phyloP scores from a whole-genome alignment of 228 moss, liverwort and hornwort genomes.

The Sphagnum fallax region DNA sequence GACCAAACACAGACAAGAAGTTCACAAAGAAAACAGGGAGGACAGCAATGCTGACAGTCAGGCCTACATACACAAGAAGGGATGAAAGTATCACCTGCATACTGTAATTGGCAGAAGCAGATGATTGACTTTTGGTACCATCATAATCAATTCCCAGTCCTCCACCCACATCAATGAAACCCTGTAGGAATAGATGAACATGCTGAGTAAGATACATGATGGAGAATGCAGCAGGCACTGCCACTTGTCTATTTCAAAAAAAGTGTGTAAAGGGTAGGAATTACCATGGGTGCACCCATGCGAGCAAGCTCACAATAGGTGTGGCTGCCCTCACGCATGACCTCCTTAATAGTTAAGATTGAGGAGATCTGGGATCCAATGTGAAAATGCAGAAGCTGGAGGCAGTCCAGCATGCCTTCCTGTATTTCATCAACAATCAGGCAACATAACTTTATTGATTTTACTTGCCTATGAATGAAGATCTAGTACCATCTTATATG shows the following conservation, averaged over 20 bases:
- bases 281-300: constrained; percentile 82
- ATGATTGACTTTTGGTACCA: constrained; percentile 65
- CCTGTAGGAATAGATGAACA: constrained; percentile 20
- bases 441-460: no score
- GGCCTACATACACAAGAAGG: neutral
- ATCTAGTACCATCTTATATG: no score
- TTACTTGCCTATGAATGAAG: no score
- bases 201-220: neutral
- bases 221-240: neutral
- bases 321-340: constrained; percentile 90
- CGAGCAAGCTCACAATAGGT: constrained; percentile 77
- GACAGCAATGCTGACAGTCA: no score
- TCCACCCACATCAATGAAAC: constrained; percentile 83
- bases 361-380: constrained; percentile 76
- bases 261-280: neutral
- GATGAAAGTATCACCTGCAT: constrained; percentile 47
- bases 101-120: constrained; percentile 68
- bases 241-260: neutral
- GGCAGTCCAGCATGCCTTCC: constrained; percentile 82
- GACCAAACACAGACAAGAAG: neutral
- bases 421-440: constrained; percentile 12
- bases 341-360: constrained; percentile 72
- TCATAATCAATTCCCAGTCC: constrained; percentile 89
- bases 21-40: neutral
- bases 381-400: constrained; percentile 86